Evolutionary conservation across 495 filamentous ascomycete genomes (phyloP).

Genomic region (Aspergillus asperescens): DNA sequence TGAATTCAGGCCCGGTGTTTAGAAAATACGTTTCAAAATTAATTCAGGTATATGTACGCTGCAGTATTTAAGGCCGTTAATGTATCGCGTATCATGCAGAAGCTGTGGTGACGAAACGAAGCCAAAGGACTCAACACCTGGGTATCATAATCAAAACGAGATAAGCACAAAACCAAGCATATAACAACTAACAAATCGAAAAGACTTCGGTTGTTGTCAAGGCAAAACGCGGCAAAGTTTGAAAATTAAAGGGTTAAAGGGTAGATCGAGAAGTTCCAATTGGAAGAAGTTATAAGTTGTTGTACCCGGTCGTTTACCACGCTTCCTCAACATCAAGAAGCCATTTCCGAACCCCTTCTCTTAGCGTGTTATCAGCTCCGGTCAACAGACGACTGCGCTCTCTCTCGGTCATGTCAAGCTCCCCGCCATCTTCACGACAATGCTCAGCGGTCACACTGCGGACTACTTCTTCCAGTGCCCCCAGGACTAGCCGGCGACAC

Average conservation of each 20-base stretch:
- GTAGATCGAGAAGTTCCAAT: background rate
- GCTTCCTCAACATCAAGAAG: conserved; percentile 53
- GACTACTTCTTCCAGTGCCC: conserved; percentile 62
- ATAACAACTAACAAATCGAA: conserved; percentile 5
- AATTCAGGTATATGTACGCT: conserved; percentile 1
- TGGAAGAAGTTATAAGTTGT: background rate
- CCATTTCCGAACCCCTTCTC: conserved; percentile 63
- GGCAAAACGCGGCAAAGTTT: background rate
- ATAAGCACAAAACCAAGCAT: conserved; percentile 6
- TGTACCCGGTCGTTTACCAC: conserved; percentile 24
- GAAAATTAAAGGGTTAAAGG: background rate
- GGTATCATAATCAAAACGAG: conserved; percentile 19
- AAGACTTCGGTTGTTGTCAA: conserved; percentile 1
- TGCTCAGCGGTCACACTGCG: conserved; percentile 53
- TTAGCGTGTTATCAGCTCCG: conserved; percentile 52
- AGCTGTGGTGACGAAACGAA: conserved; percentile 11
- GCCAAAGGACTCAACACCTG: conserved; percentile 20
- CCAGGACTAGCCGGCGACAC: conserved; percentile 56
- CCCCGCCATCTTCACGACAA: conserved; percentile 40
- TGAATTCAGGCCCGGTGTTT: too few species aligned
- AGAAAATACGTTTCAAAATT: background rate
- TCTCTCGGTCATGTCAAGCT: conserved; percentile 31
- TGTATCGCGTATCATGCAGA: conserved; percentile 9
- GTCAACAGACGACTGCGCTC: conserved; percentile 33
- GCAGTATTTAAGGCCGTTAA: conserved; percentile 7